Evolutionary conservation across 2,329 filamentous ascomycete species (phyloP).

Genomic region (Pseudogymnoascus sp.): DNA sequence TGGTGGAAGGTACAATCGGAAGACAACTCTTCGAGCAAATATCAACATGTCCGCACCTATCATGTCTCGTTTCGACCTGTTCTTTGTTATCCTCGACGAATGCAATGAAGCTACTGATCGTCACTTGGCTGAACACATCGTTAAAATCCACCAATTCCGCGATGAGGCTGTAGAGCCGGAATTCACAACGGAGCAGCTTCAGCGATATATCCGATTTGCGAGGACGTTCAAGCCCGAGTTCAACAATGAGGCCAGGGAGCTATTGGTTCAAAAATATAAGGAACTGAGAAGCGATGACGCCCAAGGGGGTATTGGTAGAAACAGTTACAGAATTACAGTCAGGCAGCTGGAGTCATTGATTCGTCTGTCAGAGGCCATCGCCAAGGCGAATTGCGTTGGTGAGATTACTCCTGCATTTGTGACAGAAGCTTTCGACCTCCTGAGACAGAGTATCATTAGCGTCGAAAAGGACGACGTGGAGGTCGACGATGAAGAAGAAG

Average conservation of each 20-base stretch:
- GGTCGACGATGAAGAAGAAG: constrained; percentile 70
- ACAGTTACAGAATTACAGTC: constrained; percentile 96
- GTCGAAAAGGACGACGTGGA: constrained; percentile 98
- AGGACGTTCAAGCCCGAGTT: constrained; percentile 91
- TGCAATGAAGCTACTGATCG: constrained; percentile 89
- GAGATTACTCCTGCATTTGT: constrained; percentile 82
- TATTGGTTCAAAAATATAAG: constrained; percentile 90
- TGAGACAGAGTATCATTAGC: constrained; percentile 91
- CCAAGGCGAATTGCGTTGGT: constrained; percentile 92
- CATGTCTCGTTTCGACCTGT: constrained; percentile 98
- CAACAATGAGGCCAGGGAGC: constrained; percentile 73
- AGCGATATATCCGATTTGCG: constrained; percentile 95
- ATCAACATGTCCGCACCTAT: constrained; percentile 99
- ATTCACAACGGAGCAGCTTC: constrained; percentile 91
- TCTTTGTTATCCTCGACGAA: constrained; percentile 96
- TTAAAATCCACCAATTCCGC: constrained; percentile 83
- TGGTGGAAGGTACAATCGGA: constrained; percentile 93
- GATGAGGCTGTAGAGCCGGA: constrained; percentile 89
- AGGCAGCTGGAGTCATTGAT: constrained; percentile 95
- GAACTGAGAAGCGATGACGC: constrained; percentile 88
- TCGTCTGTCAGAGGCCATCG: constrained; percentile 91
- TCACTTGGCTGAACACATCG: constrained; percentile 89
- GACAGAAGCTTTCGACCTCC: constrained; percentile 80
- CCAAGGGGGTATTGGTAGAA: constrained; percentile 86
- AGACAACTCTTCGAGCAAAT: constrained; percentile 84